These are phyloP conservation scores for Trametes maxima DNA, from an alignment of 768 basidiomycete genomes.

Conservation along the genomic window DNA sequence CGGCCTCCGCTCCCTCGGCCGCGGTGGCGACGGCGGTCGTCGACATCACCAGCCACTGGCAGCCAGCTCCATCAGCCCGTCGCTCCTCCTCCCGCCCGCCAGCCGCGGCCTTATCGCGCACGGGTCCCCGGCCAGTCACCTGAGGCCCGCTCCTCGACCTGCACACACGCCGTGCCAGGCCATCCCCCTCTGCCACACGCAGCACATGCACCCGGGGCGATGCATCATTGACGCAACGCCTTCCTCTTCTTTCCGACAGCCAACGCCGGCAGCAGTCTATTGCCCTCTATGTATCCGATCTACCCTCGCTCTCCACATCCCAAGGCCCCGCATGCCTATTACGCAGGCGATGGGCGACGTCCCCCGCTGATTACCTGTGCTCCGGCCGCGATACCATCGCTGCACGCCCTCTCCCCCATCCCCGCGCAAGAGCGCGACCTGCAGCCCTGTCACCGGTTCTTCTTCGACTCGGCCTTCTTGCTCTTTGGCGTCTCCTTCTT, in stretches of 20 bases:
- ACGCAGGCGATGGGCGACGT: constrained; percentile 4
- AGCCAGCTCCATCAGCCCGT: background rate
- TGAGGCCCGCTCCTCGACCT: background rate
- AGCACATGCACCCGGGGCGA: background rate
- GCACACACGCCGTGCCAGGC: background rate
- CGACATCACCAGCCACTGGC: background rate
- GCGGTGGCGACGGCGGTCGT: background rate
- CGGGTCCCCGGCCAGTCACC: constrained; percentile 1
- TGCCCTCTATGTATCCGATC: constrained; percentile 12
- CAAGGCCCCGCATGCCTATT: constrained; percentile 11
- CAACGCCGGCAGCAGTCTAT: background rate
- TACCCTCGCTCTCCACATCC: constrained; percentile 17
- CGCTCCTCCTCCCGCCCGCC: background rate
- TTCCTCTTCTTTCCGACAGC: background rate
- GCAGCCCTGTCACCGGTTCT: constrained; percentile 35
- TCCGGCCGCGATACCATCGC: constrained; percentile 28
- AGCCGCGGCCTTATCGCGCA: constrained; percentile 1
- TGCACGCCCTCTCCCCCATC: constrained; percentile 8
- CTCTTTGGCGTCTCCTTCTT: constrained; percentile 3
- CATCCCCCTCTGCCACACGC: background rate
- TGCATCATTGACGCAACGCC: constrained; percentile 3
- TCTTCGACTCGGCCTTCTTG: constrained; percentile 35
- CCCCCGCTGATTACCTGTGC: constrained; percentile 13
- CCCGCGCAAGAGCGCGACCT: constrained; percentile 9
- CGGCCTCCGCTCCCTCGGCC: constrained; percentile 13